These are phyloP conservation scores for Oidium heveae DNA, from an alignment of 2,329 filamentous ascomycete species.

Conservation along the genomic window DNA sequence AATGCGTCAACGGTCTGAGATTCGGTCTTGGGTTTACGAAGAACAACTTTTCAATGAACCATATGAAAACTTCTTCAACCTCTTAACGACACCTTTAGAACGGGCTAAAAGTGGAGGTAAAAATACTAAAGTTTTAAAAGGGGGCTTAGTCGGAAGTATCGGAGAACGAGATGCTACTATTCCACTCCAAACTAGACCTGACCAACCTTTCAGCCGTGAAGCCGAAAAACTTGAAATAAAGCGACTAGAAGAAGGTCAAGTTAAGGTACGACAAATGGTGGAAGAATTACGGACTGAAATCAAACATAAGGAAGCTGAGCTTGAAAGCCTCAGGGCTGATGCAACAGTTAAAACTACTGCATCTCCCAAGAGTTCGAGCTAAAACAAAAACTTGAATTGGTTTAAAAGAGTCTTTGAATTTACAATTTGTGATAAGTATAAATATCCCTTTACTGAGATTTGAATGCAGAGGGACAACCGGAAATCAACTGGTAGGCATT, in stretches of 20 bases:
- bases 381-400: too few species aligned
- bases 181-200: slow-evolving; percentile 37
- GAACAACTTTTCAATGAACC: slow-evolving; percentile 96
- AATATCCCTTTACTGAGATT: too few species aligned
- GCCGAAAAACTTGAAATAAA: slow-evolving; percentile 39
- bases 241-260: slow-evolving; percentile 35
- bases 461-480: too few species aligned
- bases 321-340: slow-evolving; percentile 5
- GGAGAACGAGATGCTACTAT: slow-evolving; percentile 51
- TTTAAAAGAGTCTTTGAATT: too few species aligned
- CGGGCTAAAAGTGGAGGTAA: slow-evolving; percentile 27
- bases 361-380: too few species aligned
- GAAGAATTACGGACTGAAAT: slow-evolving; percentile 8
- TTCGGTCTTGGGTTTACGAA: slow-evolving; percentile 66
- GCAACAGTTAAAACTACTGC: background rate
- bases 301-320: slow-evolving; percentile 8
- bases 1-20: slow-evolving; percentile 32
- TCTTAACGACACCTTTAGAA: slow-evolving; percentile 42
- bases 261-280: slow-evolving; percentile 27
- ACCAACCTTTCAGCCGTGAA: slow-evolving; percentile 48
- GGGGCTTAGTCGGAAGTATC: slow-evolving; percentile 15
- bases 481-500: too few species aligned
- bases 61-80: slow-evolving; percentile 72
- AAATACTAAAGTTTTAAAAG: slow-evolving; percentile 23
- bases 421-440: too few species aligned